These are phyloP conservation scores for Platanthera zijinensis DNA, from an alignment of 106 monocot genomes.

Conservation along the genomic window DNA sequence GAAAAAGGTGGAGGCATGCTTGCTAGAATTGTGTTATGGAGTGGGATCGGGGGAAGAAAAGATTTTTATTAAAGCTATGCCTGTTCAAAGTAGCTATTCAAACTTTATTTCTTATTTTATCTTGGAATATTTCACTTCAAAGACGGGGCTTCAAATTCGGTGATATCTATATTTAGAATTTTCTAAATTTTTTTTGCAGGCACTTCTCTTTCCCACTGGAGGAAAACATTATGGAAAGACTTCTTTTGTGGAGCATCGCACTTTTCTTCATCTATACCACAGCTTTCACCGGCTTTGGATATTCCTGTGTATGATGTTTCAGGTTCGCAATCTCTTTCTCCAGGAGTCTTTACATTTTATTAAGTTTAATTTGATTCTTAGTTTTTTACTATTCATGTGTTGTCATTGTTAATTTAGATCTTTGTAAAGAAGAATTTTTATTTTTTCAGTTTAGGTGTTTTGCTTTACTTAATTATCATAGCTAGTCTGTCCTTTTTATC, in stretches of 20 bases:
- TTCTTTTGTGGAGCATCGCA: constrained; percentile 95
- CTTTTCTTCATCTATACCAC: constrained; percentile 94
- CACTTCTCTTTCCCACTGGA: constrained; percentile 11
- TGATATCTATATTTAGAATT: background rate
- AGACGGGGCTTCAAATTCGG: background rate
- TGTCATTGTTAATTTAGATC: background rate
- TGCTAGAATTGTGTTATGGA: background rate
- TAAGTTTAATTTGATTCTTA: background rate
- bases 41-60: background rate
- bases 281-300: constrained; percentile 98
- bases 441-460: background rate
- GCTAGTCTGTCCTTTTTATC: background rate
- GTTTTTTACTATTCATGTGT: background rate
- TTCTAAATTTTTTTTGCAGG: constrained; percentile 3
- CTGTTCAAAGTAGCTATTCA: background rate
- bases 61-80: background rate
- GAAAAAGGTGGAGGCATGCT: background rate
- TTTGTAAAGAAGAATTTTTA: background rate
- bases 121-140: background rate
- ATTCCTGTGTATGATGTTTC: constrained; percentile 94
- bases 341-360: background rate
- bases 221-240: constrained; percentile 76
- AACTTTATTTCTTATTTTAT: background rate
- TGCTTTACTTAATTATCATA: background rate
- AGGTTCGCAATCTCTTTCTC: constrained; percentile 31